Conservation (phyloP, 768 basidiomycete genomes). For the Imleria badia region DNA sequence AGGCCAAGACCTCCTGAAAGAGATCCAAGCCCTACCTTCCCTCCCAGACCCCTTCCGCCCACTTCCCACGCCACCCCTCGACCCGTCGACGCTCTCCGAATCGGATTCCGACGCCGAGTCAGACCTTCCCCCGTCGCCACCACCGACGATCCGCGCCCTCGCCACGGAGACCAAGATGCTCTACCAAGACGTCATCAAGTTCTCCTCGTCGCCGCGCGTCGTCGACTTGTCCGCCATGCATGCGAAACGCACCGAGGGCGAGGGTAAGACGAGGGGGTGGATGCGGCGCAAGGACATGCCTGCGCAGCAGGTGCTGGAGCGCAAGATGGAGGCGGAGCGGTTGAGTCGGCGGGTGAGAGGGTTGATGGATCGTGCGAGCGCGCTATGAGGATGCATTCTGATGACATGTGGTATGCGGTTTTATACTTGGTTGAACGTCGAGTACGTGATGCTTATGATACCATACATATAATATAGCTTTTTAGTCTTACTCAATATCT, state of each 20-base stretch:
- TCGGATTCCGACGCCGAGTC: conserved; percentile 70
- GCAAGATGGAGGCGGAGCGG: conserved; percentile 73
- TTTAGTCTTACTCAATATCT: no score
- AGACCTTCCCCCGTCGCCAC: conserved; percentile 43
- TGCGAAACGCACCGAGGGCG: conserved; percentile 49
- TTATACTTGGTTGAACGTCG: no score
- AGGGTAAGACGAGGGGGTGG: conserved; percentile 60
- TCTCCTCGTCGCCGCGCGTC: conserved; percentile 78
- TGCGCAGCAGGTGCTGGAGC: conserved; percentile 75
- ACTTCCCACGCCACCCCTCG: conserved; percentile 63
- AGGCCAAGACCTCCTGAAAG: conserved; percentile 84
- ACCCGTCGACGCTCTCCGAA: conserved; percentile 64
- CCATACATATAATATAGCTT: no score
- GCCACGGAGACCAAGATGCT: conserved; percentile 82
- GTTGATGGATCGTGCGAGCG: conserved; percentile 63
- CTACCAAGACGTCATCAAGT: conserved; percentile 85
- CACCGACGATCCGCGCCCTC: conserved; percentile 62
- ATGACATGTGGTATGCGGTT: no score
- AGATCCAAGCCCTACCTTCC: conserved; percentile 72
- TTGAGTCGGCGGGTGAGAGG: conserved; percentile 69
- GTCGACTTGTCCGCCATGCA: conserved; percentile 76
- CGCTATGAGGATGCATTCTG: not conserved
- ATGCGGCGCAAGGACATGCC: conserved; percentile 78
- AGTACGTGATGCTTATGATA: no score
- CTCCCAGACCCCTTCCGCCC: conserved; percentile 52